These are phyloP conservation scores for Hymenoscyphus repandus DNA, from an alignment of 2,329 filamentous ascomycete genomes.

Conservation along the genomic window DNA sequence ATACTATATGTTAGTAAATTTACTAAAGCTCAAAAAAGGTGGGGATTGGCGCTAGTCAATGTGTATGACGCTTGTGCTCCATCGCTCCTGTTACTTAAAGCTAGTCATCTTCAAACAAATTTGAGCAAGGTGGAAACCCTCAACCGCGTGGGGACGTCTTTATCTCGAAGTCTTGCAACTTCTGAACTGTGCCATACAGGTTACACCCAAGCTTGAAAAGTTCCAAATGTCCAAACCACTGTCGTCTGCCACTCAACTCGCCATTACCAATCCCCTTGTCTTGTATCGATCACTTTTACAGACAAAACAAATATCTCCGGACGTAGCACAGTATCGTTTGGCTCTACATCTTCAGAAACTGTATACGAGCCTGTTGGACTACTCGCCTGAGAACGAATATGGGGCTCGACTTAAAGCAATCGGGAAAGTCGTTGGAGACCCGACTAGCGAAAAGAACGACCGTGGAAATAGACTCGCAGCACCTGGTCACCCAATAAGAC, in stretches of 20 bases:
- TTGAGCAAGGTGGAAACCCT: no score
- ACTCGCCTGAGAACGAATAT: constrained; percentile 68
- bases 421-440: constrained; percentile 36
- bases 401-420: constrained; percentile 58
- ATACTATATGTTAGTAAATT: no score
- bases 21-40: no score
- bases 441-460: constrained; percentile 24
- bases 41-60: no score
- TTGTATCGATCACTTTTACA: constrained; percentile 68
- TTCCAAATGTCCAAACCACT: constrained; percentile 29
- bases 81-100: no score
- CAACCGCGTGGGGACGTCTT: no score
- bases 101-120: no score
- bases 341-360: constrained; percentile 74
- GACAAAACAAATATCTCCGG: constrained; percentile 54
- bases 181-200: no score
- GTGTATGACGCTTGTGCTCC: no score
- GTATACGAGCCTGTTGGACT: constrained; percentile 71
- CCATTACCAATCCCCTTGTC: constrained; percentile 68
- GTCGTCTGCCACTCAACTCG: constrained; percentile 40
- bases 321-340: constrained; percentile 66
- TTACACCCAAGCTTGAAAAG: constrained; percentile 9
- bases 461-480: constrained; percentile 39
- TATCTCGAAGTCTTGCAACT: no score
- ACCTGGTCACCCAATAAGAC: constrained; percentile 49